Conservation (phyloP, 345 rosid genomes). For the Mangifera indica region DNA sequence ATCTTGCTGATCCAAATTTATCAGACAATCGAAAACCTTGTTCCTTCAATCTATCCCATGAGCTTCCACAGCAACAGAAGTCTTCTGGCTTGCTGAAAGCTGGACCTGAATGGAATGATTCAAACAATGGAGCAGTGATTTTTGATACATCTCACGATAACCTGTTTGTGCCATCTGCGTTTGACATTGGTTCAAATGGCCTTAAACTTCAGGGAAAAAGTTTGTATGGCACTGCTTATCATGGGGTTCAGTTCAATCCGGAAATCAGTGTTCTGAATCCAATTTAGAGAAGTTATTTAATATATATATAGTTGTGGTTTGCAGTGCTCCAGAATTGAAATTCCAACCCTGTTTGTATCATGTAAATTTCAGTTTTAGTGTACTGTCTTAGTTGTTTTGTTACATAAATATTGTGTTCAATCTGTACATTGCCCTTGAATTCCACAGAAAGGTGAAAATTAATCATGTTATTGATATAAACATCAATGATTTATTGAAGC, state of each 20-base stretch:
- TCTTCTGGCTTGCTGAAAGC: constrained; percentile 23
- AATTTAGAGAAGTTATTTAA: constrained; percentile 18
- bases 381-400: constrained; percentile 8
- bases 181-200: constrained; percentile 30
- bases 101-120: constrained; percentile 23
- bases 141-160: no score
- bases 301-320: constrained; percentile 24
- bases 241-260: constrained; percentile 24
- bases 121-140: constrained; percentile 23
- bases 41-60: constrained; percentile 18
- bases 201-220: constrained; percentile 32
- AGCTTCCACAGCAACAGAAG: constrained; percentile 25
- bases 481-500: background rate
- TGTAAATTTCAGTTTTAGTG: background rate
- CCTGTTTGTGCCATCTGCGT: constrained; percentile 30
- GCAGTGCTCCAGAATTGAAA: constrained; percentile 8
- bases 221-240: constrained; percentile 30
- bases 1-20: constrained; percentile 35
- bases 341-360: background rate
- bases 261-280: constrained; percentile 20
- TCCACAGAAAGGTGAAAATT: background rate
- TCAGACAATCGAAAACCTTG: constrained; percentile 20
- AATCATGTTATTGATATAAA: background rate
- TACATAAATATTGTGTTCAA: constrained; percentile 7
- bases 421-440: constrained; percentile 11